phyloP scores from a whole-genome alignment of 768 basidiomycete species.

The Russula foetens region DNA sequence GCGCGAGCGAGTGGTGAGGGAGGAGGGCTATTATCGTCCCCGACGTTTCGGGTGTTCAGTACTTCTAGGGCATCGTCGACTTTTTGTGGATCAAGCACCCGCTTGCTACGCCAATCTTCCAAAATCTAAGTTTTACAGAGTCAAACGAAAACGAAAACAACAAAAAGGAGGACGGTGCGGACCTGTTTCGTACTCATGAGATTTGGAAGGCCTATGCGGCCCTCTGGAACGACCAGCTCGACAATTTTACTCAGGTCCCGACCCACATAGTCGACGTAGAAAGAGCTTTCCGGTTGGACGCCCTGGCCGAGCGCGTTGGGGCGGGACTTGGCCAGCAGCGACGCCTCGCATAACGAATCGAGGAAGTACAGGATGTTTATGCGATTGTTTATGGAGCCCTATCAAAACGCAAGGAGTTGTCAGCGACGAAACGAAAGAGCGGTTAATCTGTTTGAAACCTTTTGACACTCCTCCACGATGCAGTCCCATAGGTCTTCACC shows the following conservation, averaged over 20 bases:
- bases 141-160: not conserved
- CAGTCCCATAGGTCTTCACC: constrained; percentile 95
- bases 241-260: constrained; percentile 76
- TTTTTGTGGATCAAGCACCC: constrained; percentile 70
- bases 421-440: not conserved
- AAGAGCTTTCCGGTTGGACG: constrained; percentile 34
- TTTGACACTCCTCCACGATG: constrained; percentile 83
- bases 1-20: constrained; percentile 19
- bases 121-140: constrained; percentile 51
- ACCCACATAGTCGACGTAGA: constrained; percentile 71
- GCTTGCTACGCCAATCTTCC: constrained; percentile 85
- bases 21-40: constrained; percentile 19
- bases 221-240: constrained; percentile 79
- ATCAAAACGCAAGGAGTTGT: not conserved
- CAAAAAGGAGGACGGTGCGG: constrained; percentile 15
- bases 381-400: constrained; percentile 78
- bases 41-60: constrained; percentile 41
- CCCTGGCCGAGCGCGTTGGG: constrained; percentile 34
- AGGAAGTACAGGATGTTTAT: constrained; percentile 92
- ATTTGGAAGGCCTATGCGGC: constrained; percentile 83
- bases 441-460: constrained; percentile 38
- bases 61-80: constrained; percentile 60
- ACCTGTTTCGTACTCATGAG: constrained; percentile 84
- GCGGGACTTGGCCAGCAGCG: constrained; percentile 57
- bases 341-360: constrained; percentile 79